These are phyloP conservation scores for Neurospora sp. DNA, from an alignment of 495 filamentous ascomycete genomes.

Conservation along the genomic window DNA sequence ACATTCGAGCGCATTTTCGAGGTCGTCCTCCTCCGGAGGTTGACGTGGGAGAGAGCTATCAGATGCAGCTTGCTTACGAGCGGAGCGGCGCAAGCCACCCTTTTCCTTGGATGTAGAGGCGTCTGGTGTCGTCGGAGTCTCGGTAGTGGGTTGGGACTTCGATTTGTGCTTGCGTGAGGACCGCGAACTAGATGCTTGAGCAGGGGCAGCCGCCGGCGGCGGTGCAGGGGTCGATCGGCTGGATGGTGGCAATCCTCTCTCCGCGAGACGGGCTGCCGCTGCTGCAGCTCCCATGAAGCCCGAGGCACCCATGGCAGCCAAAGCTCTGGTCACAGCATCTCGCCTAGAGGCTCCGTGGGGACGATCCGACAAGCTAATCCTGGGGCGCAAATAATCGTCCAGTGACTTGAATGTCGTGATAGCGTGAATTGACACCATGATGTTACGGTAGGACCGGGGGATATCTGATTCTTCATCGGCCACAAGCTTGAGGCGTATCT, in stretches of 20 bases:
- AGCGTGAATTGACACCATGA: conserved; percentile 97
- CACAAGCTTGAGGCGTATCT: conserved; percentile 78
- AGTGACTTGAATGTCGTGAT: conserved; percentile 97
- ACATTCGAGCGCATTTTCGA: conserved; percentile 69
- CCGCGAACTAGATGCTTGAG: conserved; percentile 30
- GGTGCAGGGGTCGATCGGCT: conserved; percentile 14
- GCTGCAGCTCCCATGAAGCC: conserved; percentile 37
- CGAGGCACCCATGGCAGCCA: conserved; percentile 74
- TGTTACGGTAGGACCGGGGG: conserved; percentile 72
- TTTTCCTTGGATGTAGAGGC: conserved; percentile 37
- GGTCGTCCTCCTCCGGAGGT: conserved; percentile 44
- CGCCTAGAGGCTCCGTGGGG: conserved; percentile 55
- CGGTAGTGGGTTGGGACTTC: conserved; percentile 27
- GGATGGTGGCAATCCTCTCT: conserved; percentile 23
- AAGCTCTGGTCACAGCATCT: conserved; percentile 54
- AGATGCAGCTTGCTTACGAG: conserved; percentile 40
- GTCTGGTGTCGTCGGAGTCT: conserved; percentile 28
- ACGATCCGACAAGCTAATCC: conserved; percentile 76
- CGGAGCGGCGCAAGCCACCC: conserved; percentile 42
- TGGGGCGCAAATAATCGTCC: conserved; percentile 89
- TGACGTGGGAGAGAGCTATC: conserved; percentile 38
- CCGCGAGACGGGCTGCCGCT: conserved; percentile 36
- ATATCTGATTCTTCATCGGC: conserved; percentile 88
- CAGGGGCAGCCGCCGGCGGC: conserved; percentile 24
- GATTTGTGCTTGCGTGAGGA: conserved; percentile 37